These are phyloP conservation scores for Gossypium schwendimanii DNA, from an alignment of 441 rosid species.

Conservation along the genomic window DNA sequence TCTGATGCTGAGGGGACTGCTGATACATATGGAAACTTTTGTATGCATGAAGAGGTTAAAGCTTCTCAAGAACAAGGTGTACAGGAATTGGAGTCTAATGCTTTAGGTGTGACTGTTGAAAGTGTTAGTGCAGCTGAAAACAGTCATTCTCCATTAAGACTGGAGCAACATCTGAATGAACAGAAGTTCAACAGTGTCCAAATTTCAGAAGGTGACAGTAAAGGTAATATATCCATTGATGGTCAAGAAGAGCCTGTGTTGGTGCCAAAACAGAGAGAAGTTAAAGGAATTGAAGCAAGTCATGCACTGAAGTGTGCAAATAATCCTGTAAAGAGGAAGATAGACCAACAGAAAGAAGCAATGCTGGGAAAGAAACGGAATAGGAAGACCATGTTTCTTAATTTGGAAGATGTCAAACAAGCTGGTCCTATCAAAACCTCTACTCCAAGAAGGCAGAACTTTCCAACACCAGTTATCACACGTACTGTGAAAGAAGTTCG, in stretches of 20 bases:
- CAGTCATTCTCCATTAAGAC: constrained; percentile 24
- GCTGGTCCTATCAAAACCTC: constrained; percentile 63
- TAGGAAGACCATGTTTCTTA: constrained; percentile 86
- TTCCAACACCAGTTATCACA: constrained; percentile 44
- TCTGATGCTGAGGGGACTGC: constrained; percentile 61
- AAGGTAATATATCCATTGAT: constrained; percentile 32
- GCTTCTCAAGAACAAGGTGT: constrained; percentile 28
- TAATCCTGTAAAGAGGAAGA: constrained; percentile 71
- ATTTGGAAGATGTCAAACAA: constrained; percentile 90
- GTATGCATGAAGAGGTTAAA: constrained; percentile 30
- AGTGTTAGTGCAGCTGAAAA: constrained; percentile 31
- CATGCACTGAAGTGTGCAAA: constrained; percentile 62
- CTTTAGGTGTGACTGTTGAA: constrained; percentile 24
- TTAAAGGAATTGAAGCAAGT: constrained; percentile 75
- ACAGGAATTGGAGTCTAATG: constrained; percentile 23
- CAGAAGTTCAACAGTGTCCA: constrained; percentile 30
- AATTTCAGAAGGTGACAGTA: constrained; percentile 41
- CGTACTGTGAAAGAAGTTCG: constrained; percentile 83
- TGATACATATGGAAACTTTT: constrained; percentile 27
- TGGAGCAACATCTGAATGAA: constrained; percentile 36
- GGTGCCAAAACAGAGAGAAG: constrained; percentile 58
- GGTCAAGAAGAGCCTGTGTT: constrained; percentile 42
- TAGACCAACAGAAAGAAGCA: constrained; percentile 85
- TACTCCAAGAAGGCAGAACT: constrained; percentile 74
- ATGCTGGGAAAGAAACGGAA: constrained; percentile 95